These are phyloP conservation scores for Xylaria sp. DNA, from an alignment of 2,329 filamentous ascomycete genomes.

Conservation along the genomic window DNA sequence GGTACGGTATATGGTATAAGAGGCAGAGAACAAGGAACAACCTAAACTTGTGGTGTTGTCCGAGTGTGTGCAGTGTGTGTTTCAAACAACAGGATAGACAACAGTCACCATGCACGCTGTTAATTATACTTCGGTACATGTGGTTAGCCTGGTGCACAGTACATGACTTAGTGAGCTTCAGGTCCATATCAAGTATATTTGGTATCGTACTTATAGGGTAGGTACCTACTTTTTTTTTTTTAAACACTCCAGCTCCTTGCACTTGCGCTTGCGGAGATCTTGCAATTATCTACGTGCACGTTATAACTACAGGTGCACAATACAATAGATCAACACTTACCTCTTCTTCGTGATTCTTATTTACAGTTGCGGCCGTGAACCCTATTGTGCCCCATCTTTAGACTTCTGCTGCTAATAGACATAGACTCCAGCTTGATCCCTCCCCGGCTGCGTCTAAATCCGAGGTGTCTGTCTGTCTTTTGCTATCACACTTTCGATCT, in stretches of 20 bases:
- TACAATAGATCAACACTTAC: background rate
- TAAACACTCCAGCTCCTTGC: too few species aligned
- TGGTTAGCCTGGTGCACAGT: background rate
- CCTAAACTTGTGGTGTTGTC: background rate
- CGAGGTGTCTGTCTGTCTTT: background rate
- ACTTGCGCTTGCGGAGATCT: background rate
- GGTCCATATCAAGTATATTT: background rate
- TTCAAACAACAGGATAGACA: background rate
- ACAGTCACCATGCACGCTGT: background rate
- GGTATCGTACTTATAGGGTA: too few species aligned
- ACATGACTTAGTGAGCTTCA: background rate
- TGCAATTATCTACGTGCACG: background rate
- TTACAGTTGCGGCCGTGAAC: slow-evolving; percentile 28
- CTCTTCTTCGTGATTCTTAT: slow-evolving; percentile 20
- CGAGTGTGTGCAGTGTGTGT: too few species aligned
- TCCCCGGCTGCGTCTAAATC: slow-evolving; percentile 3
- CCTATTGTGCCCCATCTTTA: slow-evolving; percentile 30
- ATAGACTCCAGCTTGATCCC: slow-evolving; percentile 20
- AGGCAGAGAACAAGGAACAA: background rate
- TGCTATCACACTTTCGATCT: slow-evolving; percentile 1
- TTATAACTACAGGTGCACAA: background rate
- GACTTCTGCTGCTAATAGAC: slow-evolving; percentile 15
- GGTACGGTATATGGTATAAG: background rate
- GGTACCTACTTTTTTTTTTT: background rate
- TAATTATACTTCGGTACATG: background rate